phyloP scores from a whole-genome alignment of 306 rosid species.

The Cucurbita pepo region DNA sequence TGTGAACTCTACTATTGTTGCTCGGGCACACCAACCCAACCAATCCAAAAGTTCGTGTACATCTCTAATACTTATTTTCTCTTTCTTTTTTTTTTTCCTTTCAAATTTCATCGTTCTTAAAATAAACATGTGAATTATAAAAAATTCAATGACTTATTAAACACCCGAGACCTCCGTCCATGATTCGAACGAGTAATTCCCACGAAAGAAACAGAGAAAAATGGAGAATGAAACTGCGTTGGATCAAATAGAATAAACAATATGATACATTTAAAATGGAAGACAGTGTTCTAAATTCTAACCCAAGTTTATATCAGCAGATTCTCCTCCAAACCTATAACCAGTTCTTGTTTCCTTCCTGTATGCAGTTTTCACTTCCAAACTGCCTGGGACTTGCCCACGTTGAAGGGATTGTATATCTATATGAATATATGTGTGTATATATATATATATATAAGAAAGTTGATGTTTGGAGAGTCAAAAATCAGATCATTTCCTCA shows the following conservation, averaged over 20 bases:
- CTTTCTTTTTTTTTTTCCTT: no score
- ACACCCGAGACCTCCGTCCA: no score
- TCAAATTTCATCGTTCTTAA: no score
- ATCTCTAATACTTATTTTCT: no score
- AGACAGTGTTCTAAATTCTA: not conserved
- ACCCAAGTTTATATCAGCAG: not conserved
- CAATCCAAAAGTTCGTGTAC: no score
- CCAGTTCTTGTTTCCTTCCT: not conserved
- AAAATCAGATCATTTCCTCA: slow-evolving; percentile 53
- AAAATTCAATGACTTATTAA: no score
- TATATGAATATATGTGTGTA: no score
- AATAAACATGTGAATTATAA: no score
- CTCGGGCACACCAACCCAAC: no score
- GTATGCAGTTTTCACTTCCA: not conserved
- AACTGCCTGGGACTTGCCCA: not conserved
- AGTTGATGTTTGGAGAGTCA: slow-evolving; percentile 7
- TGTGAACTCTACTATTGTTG: no score
- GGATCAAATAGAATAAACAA: not conserved
- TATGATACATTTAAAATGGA: not conserved
- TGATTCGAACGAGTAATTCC: no score
- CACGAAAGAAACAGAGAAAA: not conserved
- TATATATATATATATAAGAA: not conserved
- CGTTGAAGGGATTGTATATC: not conserved
- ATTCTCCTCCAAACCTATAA: not conserved
- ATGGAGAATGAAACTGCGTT: not conserved